Evolutionary conservation across 225 moss, liverwort and hornwort genomes (phyloP).

Genomic region (Asterella californica): DNA sequence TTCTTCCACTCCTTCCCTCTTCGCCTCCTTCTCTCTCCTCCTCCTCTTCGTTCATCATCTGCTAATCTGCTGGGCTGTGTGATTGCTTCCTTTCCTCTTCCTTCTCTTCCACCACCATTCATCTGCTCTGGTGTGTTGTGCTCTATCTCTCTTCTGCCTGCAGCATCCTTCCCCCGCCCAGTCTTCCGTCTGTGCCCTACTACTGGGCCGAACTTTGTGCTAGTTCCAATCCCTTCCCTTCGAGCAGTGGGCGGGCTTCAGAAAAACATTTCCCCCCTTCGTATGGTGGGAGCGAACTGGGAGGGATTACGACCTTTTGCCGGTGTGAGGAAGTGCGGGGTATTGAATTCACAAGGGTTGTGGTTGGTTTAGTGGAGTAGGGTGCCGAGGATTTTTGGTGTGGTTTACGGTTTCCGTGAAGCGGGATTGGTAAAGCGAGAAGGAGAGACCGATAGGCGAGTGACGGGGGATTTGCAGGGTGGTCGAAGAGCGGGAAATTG

Average conservation of each 20-base stretch:
- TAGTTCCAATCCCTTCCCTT: background rate
- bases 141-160: background rate
- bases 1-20: background rate
- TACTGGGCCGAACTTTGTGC: background rate
- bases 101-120: background rate
- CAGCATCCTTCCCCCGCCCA: background rate
- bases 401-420: background rate
- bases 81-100: background rate
- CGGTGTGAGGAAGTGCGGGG: background rate
- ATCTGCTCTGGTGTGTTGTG: background rate
- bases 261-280: background rate
- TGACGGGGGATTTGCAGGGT: constrained; percentile 11
- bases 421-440: background rate
- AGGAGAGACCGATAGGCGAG: background rate
- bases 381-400: background rate
- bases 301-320: background rate
- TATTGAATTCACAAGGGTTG: constrained; percentile 4
- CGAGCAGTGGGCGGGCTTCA: background rate
- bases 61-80: background rate
- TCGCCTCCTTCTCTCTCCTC: constrained; percentile 5
- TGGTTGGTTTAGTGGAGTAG: background rate
- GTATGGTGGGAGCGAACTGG: background rate
- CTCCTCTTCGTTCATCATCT: background rate
- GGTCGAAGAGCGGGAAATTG: constrained; percentile 20
- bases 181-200: constrained; percentile 6